A percentile compares a stretch with the other conserved stretches of the same genome.
These are phyloP conservation scores for Geotrichum europaeum DNA, from an alignment of 1,139 yeast species.

Conservation along the genomic window DNA sequence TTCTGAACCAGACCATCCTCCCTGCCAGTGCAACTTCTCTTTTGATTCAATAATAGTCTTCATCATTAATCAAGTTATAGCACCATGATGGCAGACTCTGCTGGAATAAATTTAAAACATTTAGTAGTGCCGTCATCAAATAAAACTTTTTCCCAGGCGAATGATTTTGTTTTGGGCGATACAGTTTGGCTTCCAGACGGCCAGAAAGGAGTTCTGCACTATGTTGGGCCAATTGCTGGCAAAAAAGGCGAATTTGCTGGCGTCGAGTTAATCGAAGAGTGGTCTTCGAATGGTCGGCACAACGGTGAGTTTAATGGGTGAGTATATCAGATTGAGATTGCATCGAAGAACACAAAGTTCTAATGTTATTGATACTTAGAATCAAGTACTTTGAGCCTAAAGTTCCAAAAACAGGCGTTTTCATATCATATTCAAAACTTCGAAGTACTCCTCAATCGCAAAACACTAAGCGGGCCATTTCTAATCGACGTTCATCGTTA, in stretches of 20 bases:
- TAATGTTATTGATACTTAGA: not conserved
- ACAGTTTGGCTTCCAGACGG: constrained; percentile 39
- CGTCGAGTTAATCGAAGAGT: constrained; percentile 66
- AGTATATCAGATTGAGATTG: constrained; percentile 48
- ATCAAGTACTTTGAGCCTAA: constrained; percentile 14
- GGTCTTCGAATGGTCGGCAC: constrained; percentile 64
- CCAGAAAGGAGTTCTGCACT: constrained; percentile 57
- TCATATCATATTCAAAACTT: constrained; percentile 19
- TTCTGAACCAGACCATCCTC: not conserved
- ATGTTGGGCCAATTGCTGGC: constrained; percentile 66
- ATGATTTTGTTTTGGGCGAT: constrained; percentile 31
- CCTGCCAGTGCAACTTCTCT: not conserved
- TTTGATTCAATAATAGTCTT: not conserved
- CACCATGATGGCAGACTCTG: not conserved
- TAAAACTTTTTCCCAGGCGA: not conserved
- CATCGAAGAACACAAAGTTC: constrained; percentile 29
- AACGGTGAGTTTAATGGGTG: constrained; percentile 58
- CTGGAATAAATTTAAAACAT: not conserved
- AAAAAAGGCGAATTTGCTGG: constrained; percentile 82
- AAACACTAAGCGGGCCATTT: not conserved
- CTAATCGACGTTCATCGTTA: constrained; percentile 4
- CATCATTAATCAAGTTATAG: not conserved
- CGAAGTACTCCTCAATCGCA: not conserved
- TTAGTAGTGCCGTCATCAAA: not conserved
- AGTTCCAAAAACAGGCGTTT: constrained; percentile 23